Evolutionary conservation across 2,329 filamentous ascomycete genomes (phyloP).

Genomic region (Sclerotinia minor): DNA sequence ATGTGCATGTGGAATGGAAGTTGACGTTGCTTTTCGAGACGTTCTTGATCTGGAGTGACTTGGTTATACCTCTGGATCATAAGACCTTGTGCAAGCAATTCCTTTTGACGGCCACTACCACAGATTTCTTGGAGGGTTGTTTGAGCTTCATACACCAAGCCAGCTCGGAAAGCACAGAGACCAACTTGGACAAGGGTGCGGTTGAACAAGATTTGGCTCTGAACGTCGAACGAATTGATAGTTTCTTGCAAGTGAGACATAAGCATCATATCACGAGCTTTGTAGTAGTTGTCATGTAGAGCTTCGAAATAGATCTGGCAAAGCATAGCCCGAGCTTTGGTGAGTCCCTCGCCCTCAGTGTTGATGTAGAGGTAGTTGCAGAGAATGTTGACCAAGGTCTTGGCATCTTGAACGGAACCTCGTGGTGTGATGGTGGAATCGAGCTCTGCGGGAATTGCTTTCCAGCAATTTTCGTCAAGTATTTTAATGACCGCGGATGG

Average conservation of each 20-base stretch:
- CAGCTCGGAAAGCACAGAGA: conserved; percentile 95
- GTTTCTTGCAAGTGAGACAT: conserved; percentile 99
- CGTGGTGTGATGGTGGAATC: conserved; percentile 83
- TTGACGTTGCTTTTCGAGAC: conserved; percentile 93
- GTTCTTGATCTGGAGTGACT: conserved; percentile 96
- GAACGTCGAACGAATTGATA: conserved; percentile 94
- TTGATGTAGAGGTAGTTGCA: conserved; percentile 94
- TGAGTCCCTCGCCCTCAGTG: conserved; percentile 78
- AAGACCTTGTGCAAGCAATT: conserved; percentile 94
- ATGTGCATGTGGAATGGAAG: conserved; percentile 99
- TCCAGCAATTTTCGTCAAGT: conserved; percentile 93
- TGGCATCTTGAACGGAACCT: conserved; percentile 64
- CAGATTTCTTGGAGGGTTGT: conserved; percentile 98
- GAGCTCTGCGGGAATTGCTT: conserved; percentile 65
- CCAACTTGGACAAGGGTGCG: conserved; percentile 96
- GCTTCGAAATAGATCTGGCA: conserved; percentile 99
- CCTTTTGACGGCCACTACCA: conserved; percentile 95
- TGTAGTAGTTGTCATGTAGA: conserved; percentile 97
- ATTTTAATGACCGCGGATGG: conserved; percentile 90
- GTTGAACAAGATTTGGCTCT: conserved; percentile 98
- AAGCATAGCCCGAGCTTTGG: conserved; percentile 93
- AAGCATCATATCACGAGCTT: conserved; percentile 96
- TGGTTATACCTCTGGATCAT: conserved; percentile 97
- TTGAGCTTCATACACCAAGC: conserved; percentile 95
- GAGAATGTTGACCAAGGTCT: conserved; percentile 76